Conservation (phyloP, 352 stramenopile genomes). For the Phytophthora ramorum region DNA sequence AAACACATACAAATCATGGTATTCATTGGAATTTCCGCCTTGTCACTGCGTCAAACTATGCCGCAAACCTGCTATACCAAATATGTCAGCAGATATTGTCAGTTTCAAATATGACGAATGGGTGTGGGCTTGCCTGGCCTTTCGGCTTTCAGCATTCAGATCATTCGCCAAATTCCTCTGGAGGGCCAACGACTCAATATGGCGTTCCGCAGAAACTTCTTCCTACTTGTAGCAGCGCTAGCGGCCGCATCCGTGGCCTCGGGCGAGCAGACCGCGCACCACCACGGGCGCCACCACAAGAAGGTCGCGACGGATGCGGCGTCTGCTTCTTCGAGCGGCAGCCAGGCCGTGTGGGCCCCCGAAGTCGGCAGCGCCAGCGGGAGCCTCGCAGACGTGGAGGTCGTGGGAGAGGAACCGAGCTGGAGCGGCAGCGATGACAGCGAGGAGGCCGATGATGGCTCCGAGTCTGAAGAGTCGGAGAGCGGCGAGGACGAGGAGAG, state of each 20-base stretch:
- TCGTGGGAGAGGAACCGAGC: slow-evolving; percentile 24
- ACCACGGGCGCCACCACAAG: slow-evolving; percentile 30
- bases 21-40: background rate
- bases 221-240: slow-evolving; percentile 37
- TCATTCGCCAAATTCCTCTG: slow-evolving; percentile 37
- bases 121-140: slow-evolving; percentile 4
- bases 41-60: background rate
- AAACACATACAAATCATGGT: slow-evolving; percentile 1
- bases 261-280: slow-evolving; percentile 24
- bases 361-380: slow-evolving; percentile 21
- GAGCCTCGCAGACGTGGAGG: slow-evolving; percentile 7
- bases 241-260: slow-evolving; percentile 25
- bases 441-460: slow-evolving; percentile 16
- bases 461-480: slow-evolving; percentile 16
- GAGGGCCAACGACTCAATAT: slow-evolving; percentile 14
- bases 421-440: slow-evolving; percentile 38
- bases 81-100: slow-evolving; percentile 20
- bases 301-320: background rate
- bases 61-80: slow-evolving; percentile 1
- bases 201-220: slow-evolving; percentile 38
- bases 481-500: slow-evolving; percentile 7
- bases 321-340: background rate
- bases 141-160: slow-evolving; percentile 13
- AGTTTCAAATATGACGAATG: slow-evolving; percentile 12
- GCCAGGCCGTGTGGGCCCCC: slow-evolving; percentile 1